Evolutionary conservation across 257 asterid species (phyloP).

Genomic region (Salvia splendens): DNA sequence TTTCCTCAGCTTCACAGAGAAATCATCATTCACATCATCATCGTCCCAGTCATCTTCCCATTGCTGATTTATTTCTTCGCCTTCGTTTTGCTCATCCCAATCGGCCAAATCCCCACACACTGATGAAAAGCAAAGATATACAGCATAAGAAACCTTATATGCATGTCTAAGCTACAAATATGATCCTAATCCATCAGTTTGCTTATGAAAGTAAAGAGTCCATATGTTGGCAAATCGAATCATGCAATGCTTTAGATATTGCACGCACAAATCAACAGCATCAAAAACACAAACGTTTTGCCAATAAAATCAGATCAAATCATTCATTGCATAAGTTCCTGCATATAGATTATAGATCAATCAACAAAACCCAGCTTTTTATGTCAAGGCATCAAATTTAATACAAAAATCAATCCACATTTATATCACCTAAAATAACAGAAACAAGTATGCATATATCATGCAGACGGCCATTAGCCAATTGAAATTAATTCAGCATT

Average conservation of each 20-base stretch:
- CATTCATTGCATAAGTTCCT: background rate
- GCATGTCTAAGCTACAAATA: too few species aligned
- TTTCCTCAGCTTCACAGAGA: slow-evolving; percentile 79
- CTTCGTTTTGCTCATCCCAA: slow-evolving; percentile 72
- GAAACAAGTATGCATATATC: background rate
- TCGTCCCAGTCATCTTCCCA: slow-evolving; percentile 99
- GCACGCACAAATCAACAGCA: background rate
- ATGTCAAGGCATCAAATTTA: background rate
- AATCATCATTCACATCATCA: slow-evolving; percentile 88
- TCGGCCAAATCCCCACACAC: slow-evolving; percentile 40
- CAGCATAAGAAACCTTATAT: too few species aligned
- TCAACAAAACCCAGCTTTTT: background rate
- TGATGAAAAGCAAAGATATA: background rate
- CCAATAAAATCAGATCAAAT: background rate
- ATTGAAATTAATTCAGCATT: slow-evolving; percentile 1
- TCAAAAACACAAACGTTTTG: too few species aligned
- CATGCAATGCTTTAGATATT: background rate
- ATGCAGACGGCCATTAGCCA: background rate
- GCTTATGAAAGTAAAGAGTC: background rate
- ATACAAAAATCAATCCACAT: background rate
- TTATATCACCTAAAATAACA: background rate
- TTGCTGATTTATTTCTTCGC: slow-evolving; percentile 67
- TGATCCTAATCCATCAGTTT: background rate
- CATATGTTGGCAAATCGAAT: background rate
- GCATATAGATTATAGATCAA: background rate